phyloP scores from a whole-genome alignment of 2,329 filamentous ascomycete genomes.

The Alternaria sp. region DNA sequence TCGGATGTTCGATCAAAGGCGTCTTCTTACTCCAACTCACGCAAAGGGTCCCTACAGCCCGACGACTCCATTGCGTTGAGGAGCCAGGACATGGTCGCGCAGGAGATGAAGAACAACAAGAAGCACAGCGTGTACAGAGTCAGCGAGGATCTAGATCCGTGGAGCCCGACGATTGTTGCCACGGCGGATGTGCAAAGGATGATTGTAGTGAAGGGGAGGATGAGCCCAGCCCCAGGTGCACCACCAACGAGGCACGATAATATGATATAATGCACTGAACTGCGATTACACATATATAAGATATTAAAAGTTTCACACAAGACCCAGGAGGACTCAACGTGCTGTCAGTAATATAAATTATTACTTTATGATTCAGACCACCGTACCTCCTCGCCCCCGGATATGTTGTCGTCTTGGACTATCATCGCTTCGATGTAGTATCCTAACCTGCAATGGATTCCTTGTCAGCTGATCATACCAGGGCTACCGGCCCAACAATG shows the following conservation, averaged over 20 bases:
- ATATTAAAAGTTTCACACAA: not conserved
- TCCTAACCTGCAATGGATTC: not conserved
- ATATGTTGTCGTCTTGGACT: not conserved
- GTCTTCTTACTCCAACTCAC: conserved; percentile 10
- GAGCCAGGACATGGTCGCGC: not conserved
- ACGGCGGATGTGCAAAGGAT: conserved; percentile 21
- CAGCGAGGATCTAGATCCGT: conserved; percentile 17
- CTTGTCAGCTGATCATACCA: not conserved
- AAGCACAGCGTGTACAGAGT: conserved; percentile 11
- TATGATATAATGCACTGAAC: not conserved
- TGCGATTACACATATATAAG: not conserved
- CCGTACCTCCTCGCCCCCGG: not conserved
- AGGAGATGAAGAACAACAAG: conserved; percentile 11
- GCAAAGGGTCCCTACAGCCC: conserved; percentile 11
- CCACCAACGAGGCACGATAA: not conserved
- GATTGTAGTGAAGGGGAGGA: conserved; percentile 18
- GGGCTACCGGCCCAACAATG: not conserved
- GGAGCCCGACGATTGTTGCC: conserved; percentile 27
- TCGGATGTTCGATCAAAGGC: conserved; percentile 27
- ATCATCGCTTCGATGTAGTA: not conserved
- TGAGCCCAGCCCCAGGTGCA: not conserved
- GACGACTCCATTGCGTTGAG: conserved; percentile 26
- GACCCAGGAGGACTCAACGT: not conserved
- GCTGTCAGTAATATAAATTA: not conserved
- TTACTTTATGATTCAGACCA: not conserved